These are phyloP conservation scores for Didymella sp. DNA, from an alignment of 2,329 filamentous ascomycete genomes.

Conservation along the genomic window DNA sequence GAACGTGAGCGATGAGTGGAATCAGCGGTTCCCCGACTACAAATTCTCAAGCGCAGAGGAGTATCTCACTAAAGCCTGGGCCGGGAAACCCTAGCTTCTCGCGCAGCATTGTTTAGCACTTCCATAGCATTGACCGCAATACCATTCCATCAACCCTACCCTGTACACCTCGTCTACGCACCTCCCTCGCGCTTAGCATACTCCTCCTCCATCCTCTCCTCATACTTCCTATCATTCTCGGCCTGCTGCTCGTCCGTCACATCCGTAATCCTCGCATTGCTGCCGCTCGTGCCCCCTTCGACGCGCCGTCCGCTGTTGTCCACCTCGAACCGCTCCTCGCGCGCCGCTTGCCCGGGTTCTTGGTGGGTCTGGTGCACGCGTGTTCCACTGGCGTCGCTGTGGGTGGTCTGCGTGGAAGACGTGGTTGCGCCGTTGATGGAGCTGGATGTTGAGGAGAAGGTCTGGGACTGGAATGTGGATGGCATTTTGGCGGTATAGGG, in stretches of 20 bases:
- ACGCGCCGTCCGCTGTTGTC: conserved; percentile 33
- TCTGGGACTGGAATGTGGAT: conserved; percentile 38
- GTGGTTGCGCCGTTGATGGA: conserved; percentile 41
- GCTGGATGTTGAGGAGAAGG: conserved; percentile 32
- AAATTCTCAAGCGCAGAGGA: conserved; percentile 53
- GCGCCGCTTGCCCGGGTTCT: conserved; percentile 34
- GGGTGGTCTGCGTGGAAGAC: conserved; percentile 34
- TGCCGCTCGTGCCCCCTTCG: conserved; percentile 14
- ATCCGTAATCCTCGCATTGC: conserved; percentile 37
- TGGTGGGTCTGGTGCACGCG: conserved; percentile 35
- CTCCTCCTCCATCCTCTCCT: conserved; percentile 52
- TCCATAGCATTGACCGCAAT: no score
- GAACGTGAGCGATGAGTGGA: conserved; percentile 56
- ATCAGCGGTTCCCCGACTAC: conserved; percentile 55
- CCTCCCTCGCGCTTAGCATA: conserved; percentile 52
- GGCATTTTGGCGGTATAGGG: conserved; percentile 1
- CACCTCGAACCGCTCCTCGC: conserved; percentile 37
- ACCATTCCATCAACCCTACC: not conserved
- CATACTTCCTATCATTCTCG: conserved; percentile 47
- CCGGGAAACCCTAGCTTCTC: conserved; percentile 47
- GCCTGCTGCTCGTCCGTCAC: conserved; percentile 45
- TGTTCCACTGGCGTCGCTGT: conserved; percentile 41
- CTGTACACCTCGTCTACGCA: conserved; percentile 19
- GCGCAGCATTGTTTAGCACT: no score
- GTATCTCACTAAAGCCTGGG: conserved; percentile 54